Evolutionary conservation across 345 rosid genomes (phyloP).

Genomic region (Gossypium stocksii): DNA sequence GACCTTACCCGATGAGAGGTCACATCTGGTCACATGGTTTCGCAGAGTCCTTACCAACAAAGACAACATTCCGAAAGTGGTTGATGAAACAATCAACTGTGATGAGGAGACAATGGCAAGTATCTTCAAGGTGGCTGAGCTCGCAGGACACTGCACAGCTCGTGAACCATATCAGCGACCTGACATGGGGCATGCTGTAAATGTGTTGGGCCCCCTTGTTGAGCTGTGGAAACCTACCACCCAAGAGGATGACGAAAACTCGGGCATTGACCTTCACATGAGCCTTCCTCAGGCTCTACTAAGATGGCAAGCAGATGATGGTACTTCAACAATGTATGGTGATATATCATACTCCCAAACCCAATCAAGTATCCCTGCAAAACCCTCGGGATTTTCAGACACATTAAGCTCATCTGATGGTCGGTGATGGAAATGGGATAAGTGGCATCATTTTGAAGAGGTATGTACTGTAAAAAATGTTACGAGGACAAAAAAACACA

Average conservation of each 20-base stretch:
- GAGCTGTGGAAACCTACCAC: conserved; percentile 83
- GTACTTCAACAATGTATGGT: conserved; percentile 52
- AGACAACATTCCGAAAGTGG: conserved; percentile 55
- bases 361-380: conserved; percentile 62
- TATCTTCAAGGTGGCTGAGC: conserved; percentile 63
- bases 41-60: conserved; percentile 55
- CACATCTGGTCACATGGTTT: conserved; percentile 86
- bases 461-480: conserved; percentile 16
- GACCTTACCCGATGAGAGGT: conserved; percentile 56
- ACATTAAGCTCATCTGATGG: conserved; percentile 58
- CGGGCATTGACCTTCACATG: conserved; percentile 60
- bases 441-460: neutral
- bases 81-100: conserved; percentile 50
- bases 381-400: conserved; percentile 55
- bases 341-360: conserved; percentile 47
- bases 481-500: neutral
- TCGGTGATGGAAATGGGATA: conserved; percentile 39
- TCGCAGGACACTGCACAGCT: conserved; percentile 90
- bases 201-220: conserved; percentile 64
- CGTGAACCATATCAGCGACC: conserved; percentile 82
- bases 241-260: conserved; percentile 60
- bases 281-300: conserved; percentile 78
- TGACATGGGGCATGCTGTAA: conserved; percentile 87
- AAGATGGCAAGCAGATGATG: conserved; percentile 85
- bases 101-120: conserved; percentile 66